Evolutionary conservation across 352 stramenopile species (phyloP), one percentile per base, ranked within the genome.

Genomic region (Pythium myriotylum): DNA sequence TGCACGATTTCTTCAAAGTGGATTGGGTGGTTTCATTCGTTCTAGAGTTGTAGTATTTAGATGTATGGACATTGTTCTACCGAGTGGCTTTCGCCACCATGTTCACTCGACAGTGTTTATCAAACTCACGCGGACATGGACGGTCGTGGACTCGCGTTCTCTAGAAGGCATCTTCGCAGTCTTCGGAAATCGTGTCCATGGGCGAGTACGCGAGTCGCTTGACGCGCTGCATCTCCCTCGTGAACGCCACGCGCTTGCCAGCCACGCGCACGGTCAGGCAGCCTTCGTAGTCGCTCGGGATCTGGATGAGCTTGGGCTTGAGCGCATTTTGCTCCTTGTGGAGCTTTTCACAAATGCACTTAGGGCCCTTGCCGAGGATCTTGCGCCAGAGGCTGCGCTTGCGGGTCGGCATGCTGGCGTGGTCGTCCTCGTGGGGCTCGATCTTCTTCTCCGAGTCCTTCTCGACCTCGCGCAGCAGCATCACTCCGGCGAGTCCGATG

Each of bases 311-410:
- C 40, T 64, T 67, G 2, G 59, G 43, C 62, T 58, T 53, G 2
- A 24, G 20, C 2, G 40, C 29, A 13, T 46, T 20, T 7, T 32
- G 27, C 17, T 61, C 40, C 8, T 35, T 41, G 6, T 46, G 52
- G 54, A 49, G 39, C 57, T 75, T 70, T 7, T 55, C 45, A 40
- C 77, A 86, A 22, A 81, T 62, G 63, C 77, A 86, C 70, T 86
- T 86, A 53, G 77, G 77, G 4, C 77, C 77, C 32, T 79, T 77
- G 26, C 77, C 74, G 23, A 86, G 49, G 20, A 86, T 49, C 55
- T 84, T 84, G 56, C 77, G 74, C 77, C 77, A 86, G 24, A 84
- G 64, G 53, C 74, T 84, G 52, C 74, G 77, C 65, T 84, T 80
- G 23, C 62, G 67, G 33, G 32, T 40, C 2, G 42, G 26, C 13